Evolutionary conservation across 176 grass and related monocot genomes (phyloP).

Genomic region (Carex myosuroides): DNA sequence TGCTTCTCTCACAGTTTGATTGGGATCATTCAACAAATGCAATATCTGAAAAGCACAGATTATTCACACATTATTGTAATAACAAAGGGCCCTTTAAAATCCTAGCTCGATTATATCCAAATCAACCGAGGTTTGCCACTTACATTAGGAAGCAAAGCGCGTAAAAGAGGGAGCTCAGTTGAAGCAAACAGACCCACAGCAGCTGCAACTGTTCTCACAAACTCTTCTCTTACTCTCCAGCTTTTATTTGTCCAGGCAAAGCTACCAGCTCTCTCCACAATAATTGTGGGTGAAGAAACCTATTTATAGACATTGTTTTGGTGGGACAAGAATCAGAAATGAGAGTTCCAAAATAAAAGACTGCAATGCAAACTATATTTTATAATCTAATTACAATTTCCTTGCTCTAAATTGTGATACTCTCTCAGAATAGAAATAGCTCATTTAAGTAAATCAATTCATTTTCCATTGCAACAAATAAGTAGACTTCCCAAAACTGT

Average conservation of each 20-base stretch:
- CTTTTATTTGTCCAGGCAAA: slow-evolving; percentile 88
- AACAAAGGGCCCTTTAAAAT: neutral
- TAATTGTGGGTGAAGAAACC: slow-evolving; percentile 84
- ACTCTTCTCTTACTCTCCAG: slow-evolving; percentile 87
- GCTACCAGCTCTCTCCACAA: slow-evolving; percentile 94
- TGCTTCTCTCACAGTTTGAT: slow-evolving; percentile 85
- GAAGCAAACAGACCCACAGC: slow-evolving; percentile 76
- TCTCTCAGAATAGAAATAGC: slow-evolving; percentile 1
- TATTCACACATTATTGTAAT: neutral
- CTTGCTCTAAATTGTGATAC: neutral
- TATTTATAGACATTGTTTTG: slow-evolving; percentile 22
- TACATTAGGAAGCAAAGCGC: slow-evolving; percentile 79
- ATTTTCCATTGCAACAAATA: neutral
- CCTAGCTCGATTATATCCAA: neutral
- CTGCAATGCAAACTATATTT: neutral
- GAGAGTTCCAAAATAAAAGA: neutral
- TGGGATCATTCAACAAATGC: slow-evolving; percentile 83
- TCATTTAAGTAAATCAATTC: slow-evolving; percentile 2
- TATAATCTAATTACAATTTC: neutral
- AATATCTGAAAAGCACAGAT: slow-evolving; percentile 38
- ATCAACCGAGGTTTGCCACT: slow-evolving; percentile 14
- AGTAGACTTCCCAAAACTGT: neutral
- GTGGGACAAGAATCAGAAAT: neutral
- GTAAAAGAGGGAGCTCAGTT: slow-evolving; percentile 71
- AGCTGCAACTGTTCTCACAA: slow-evolving; percentile 63